These are phyloP conservation scores for Pleurotus djamor DNA, from an alignment of 768 basidiomycete genomes.

Conservation along the genomic window DNA sequence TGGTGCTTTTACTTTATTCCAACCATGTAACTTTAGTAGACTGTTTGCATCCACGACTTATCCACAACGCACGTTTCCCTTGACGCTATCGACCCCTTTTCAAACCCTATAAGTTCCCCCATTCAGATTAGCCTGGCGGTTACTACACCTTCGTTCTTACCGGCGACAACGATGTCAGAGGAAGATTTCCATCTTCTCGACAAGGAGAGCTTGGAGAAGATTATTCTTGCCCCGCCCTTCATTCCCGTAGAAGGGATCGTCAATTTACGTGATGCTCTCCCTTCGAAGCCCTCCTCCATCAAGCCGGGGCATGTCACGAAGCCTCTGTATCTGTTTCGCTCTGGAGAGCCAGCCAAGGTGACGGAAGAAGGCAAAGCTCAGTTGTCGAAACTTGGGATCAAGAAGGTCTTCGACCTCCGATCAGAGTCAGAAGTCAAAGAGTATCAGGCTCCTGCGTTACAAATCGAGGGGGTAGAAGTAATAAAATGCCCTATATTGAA, in stretches of 20 bases:
- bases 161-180: too few species aligned
- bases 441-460: conserved; percentile 24
- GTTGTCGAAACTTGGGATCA: conserved; percentile 29
- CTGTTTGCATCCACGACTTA: too few species aligned
- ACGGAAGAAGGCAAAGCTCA: conserved; percentile 28
- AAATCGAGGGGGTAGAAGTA: conserved; percentile 27
- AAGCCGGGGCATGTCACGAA: conserved; percentile 17
- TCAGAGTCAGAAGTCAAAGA: conserved; percentile 30
- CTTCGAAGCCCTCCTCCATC: conserved; percentile 25
- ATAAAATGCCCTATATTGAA: conserved; percentile 23
- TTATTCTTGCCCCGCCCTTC: conserved; percentile 29
- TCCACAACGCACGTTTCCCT: too few species aligned
- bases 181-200: neutral
- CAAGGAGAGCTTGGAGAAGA: neutral
- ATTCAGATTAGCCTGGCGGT: too few species aligned
- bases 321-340: conserved; percentile 31
- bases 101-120: too few species aligned
- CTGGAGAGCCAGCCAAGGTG: conserved; percentile 33
- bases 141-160: too few species aligned
- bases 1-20: too few species aligned
- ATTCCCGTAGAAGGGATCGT: conserved; percentile 33
- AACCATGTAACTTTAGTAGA: too few species aligned
- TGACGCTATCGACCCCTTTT: too few species aligned
- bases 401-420: conserved; percentile 37
- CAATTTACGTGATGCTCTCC: conserved; percentile 26